Percentiles rank a stretch among this genome's conserved stretches.
Conservation (phyloP, 805 yeast genomes). For the Torulaspora maleeae region DNA sequence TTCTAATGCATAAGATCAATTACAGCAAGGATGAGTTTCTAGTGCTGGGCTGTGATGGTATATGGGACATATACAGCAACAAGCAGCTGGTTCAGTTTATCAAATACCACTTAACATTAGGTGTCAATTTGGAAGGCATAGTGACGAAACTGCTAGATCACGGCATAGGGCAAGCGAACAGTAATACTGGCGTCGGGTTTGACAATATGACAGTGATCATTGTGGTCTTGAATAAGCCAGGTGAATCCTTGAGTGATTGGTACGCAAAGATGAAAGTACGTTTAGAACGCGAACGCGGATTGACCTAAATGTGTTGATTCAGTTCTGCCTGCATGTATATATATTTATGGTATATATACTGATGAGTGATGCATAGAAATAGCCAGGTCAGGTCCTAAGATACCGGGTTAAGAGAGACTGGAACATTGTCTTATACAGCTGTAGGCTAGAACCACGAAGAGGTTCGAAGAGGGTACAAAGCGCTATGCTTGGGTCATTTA, state of each 20-base stretch:
- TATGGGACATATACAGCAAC: constrained; percentile 70
- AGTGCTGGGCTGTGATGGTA: constrained; percentile 76
- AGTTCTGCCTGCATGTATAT: constrained; percentile 3
- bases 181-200: constrained; percentile 72
- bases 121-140: constrained; percentile 55
- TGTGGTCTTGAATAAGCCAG: constrained; percentile 52
- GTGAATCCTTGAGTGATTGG: constrained; percentile 52
- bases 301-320: background rate
- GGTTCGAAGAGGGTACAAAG: too few species aligned
- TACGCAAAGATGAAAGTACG: constrained; percentile 47
- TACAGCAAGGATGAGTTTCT: constrained; percentile 55
- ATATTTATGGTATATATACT: constrained; percentile 1
- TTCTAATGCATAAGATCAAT: constrained; percentile 49
- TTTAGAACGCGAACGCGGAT: constrained; percentile 34
- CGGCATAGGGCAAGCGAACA: constrained; percentile 65
- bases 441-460: too few species aligned
- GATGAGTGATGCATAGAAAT: constrained; percentile 1
- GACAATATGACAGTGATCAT: constrained; percentile 79
- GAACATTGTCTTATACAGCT: too few species aligned
- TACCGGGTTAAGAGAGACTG: too few species aligned
- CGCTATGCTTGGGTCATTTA: too few species aligned
- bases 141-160: constrained; percentile 57
- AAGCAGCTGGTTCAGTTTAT: constrained; percentile 49
- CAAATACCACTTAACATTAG: constrained; percentile 53
- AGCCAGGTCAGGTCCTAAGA: background rate